Base-by-base conservation (phyloP, 495 filamentous ascomycete species). In the Penicillium coffeae region DNA sequence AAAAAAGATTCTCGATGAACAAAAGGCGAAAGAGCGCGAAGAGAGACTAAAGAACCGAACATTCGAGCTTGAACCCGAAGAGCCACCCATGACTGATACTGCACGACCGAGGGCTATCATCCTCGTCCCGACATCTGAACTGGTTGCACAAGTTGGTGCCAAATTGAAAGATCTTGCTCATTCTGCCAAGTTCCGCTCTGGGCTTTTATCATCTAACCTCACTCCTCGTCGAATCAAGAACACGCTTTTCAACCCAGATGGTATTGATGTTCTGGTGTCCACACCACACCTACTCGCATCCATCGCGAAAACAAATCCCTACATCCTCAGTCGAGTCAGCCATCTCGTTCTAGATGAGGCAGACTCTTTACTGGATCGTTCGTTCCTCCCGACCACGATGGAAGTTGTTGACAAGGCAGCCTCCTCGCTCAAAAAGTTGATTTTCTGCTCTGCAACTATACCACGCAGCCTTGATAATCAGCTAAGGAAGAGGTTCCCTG, bases 391-490 rank as follows among this genome's bases (percentile, higher is more conserved):
- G 1, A 84, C 84, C 21, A 96, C 94, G 1, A 85, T 81, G 12
- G 77, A 80, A 39, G 84, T 97, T 49, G 78, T 97, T 50, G 85
- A 91, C 59, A 83, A 86, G 52, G 76, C 79, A 3, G 74, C 81
- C 2, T 85, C 89, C 1, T 89, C 88, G 0, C 75, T 97, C 8
- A 80, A 86, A 50, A 89, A 96, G 60, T 76, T 97, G n/a, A 80
- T 98, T 18, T 81, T 97, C 47, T 97, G 93, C 74, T 97, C 93
- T 3, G 93, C 93, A 50, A 98, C 93, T 10, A 97, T 98, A 52
- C 93, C 93, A 1, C 81, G 83, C 45, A 86, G 87, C 58, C 78
- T 98, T 3, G 92, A 98, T 65, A 81, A 74, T 42, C 87, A 85
- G 59, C 78, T 97, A n/a, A 78, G 77, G 39, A 81, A 83, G 45